These are phyloP conservation scores for Neoboletus magnificus DNA, from an alignment of 768 basidiomycete genomes.

Conservation along the genomic window DNA sequence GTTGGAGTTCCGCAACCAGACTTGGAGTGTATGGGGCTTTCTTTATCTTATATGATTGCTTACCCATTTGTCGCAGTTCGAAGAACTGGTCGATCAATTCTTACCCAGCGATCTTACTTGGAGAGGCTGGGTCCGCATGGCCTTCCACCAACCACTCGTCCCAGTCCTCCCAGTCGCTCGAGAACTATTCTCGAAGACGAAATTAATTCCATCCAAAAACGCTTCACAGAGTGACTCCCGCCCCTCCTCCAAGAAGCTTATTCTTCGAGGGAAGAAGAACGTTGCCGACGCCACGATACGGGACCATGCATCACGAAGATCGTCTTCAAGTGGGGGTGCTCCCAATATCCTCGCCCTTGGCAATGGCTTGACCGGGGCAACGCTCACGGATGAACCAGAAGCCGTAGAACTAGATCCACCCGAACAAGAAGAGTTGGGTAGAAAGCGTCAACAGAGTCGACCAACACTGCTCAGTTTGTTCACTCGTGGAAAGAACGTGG, in stretches of 20 bases:
- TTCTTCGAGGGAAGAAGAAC: slow-evolving; percentile 18
- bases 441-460: slow-evolving; percentile 24
- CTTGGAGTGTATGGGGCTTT: slow-evolving; percentile 63
- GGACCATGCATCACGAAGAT: slow-evolving; percentile 13
- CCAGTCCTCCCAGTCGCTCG: slow-evolving; percentile 77
- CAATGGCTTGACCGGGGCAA: slow-evolving; percentile 26
- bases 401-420: slow-evolving; percentile 19
- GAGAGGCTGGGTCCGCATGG: slow-evolving; percentile 83
- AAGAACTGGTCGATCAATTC: slow-evolving; percentile 76
- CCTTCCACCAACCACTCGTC: slow-evolving; percentile 73
- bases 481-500: slow-evolving; percentile 21
- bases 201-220: slow-evolving; percentile 51
- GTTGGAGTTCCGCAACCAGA: slow-evolving; percentile 78
- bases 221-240: slow-evolving; percentile 28
- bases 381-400: slow-evolving; percentile 44
- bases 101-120: slow-evolving; percentile 75
- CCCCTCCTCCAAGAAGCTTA: slow-evolving; percentile 18
- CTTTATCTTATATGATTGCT: slow-evolving; percentile 3
- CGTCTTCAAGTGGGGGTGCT: slow-evolving; percentile 18
- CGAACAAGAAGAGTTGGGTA: slow-evolving; percentile 13
- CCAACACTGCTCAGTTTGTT: slow-evolving; percentile 32
- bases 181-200: slow-evolving; percentile 75
- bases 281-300: slow-evolving; percentile 12
- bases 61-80: slow-evolving; percentile 48
- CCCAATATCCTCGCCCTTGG: background rate